Conservation (phyloP, 2,329 filamentous ascomycete species). For the Phyllosticta ampelicida region DNA sequence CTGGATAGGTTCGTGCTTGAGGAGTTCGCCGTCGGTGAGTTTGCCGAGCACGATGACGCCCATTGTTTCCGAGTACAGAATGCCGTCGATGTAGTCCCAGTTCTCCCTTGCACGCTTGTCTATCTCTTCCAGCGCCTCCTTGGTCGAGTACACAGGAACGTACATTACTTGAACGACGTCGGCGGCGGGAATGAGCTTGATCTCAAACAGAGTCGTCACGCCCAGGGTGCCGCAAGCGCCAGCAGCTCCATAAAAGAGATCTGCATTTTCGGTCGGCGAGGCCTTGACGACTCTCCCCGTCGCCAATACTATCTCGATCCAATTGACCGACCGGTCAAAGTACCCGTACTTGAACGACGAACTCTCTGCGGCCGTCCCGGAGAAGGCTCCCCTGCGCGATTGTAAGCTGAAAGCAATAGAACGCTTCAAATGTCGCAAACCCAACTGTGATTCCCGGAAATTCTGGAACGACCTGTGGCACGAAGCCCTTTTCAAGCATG, state of each 20-base stretch:
- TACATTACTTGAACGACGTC: constrained; percentile 41
- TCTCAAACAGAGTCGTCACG: constrained; percentile 48
- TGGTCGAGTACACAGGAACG: constrained; percentile 31
- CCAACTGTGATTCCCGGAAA: constrained; percentile 61
- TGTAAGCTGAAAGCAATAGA: too few relatives aligned
- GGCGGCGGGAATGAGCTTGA: constrained; percentile 36
- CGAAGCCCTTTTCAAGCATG: constrained; percentile 44
- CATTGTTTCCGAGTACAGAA: constrained; percentile 35
- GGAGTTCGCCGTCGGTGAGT: constrained; percentile 22
- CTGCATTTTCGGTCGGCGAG: constrained; percentile 43
- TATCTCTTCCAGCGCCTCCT: constrained; percentile 32
- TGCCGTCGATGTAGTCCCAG: constrained; percentile 41
- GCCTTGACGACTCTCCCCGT: constrained; percentile 47
- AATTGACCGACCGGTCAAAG: constrained; percentile 51
- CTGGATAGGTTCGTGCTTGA: constrained; percentile 11
- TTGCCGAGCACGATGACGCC: constrained; percentile 36
- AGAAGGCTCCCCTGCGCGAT: constrained; percentile 46
- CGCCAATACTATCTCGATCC: constrained; percentile 54
- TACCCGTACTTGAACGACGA: constrained; percentile 58
- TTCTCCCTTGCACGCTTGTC: constrained; percentile 25
- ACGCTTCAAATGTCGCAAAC: too few relatives aligned
- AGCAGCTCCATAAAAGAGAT: constrained; percentile 55
- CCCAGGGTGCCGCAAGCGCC: constrained; percentile 57
- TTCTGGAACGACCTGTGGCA: constrained; percentile 60
- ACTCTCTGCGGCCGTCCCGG: constrained; percentile 57